Evolutionary conservation across 2,329 filamentous ascomycete species (phyloP).

Genomic region (Lasiodiplodia sp.): DNA sequence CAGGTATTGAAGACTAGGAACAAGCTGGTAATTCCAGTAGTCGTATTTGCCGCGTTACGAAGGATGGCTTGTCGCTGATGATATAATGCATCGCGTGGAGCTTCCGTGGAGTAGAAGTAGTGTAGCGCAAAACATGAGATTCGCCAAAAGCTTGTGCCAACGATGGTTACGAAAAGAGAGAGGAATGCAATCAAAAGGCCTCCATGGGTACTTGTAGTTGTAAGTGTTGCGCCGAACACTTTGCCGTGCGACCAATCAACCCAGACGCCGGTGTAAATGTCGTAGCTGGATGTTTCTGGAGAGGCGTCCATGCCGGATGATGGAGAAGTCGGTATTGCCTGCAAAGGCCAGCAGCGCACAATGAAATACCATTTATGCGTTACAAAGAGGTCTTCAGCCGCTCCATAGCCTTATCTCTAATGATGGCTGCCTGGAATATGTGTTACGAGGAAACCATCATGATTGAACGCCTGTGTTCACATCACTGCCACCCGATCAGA

Average conservation of each 20-base stretch:
- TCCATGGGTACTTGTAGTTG: constrained; percentile 39
- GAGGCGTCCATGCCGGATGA: no score
- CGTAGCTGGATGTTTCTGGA: no score
- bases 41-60: constrained; percentile 24
- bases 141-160: constrained; percentile 35
- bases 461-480: no score
- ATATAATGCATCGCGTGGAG: constrained; percentile 36
- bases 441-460: no score
- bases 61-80: constrained; percentile 35
- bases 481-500: no score
- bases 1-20: background rate
- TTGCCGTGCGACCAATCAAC: constrained; percentile 43
- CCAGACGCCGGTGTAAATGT: constrained; percentile 42
- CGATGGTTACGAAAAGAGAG: constrained; percentile 42
- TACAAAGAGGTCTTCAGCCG: no score
- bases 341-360: no score
- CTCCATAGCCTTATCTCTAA: no score
- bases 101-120: constrained; percentile 30
- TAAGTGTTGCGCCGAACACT: constrained; percentile 44
- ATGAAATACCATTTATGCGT: no score
- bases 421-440: no score
- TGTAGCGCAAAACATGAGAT: constrained; percentile 37
- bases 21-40: constrained; percentile 1
- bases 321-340: no score
- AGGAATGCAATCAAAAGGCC: constrained; percentile 45